phyloP scores from a whole-genome alignment of 139 green algal genomes.

The Parachlorella kessleri region DNA sequence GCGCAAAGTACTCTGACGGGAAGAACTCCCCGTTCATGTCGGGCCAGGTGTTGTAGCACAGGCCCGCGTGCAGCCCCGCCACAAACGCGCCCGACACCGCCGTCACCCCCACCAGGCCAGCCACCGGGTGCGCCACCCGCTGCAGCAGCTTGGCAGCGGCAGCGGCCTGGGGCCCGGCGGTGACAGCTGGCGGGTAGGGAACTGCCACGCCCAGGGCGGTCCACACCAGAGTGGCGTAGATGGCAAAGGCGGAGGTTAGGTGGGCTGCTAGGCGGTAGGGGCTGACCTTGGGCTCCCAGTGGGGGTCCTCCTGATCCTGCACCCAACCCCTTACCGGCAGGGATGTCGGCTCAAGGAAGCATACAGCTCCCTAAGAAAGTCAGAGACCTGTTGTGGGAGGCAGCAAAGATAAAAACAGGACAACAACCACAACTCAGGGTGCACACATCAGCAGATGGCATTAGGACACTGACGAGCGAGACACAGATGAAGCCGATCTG shows the following conservation, averaged over 20 bases:
- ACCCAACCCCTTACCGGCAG: too few species aligned
- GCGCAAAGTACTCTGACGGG: slow-evolving; percentile 86
- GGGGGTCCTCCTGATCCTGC: too few species aligned
- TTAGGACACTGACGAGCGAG: too few species aligned
- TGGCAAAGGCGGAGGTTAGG: slow-evolving; percentile 94
- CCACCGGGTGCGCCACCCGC: slow-evolving; percentile 64
- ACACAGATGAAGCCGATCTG: too few species aligned
- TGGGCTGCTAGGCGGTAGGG: slow-evolving; percentile 96
- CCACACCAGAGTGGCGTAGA: slow-evolving; percentile 93
- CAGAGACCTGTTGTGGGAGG: too few species aligned
- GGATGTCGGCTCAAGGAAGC: too few species aligned
- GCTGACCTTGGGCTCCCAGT: slow-evolving; percentile 70
- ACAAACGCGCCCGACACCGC: slow-evolving; percentile 88
- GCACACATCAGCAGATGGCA: too few species aligned
- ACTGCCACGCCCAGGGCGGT: slow-evolving; percentile 82
- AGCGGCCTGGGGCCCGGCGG: slow-evolving; percentile 7
- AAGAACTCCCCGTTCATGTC: slow-evolving; percentile 90
- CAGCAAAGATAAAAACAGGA: too few species aligned
- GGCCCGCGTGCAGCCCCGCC: slow-evolving; percentile 86
- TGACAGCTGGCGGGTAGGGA: slow-evolving; percentile 35
- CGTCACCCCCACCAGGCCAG: slow-evolving; percentile 88
- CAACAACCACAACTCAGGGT: too few species aligned
- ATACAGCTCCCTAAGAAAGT: too few species aligned
- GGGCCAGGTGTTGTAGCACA: slow-evolving; percentile 98
- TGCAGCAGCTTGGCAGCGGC: slow-evolving; percentile 46